Conservation (phyloP, 192 early-diverging fungal genomes). For the Umbelopsis isabellina region DNA sequence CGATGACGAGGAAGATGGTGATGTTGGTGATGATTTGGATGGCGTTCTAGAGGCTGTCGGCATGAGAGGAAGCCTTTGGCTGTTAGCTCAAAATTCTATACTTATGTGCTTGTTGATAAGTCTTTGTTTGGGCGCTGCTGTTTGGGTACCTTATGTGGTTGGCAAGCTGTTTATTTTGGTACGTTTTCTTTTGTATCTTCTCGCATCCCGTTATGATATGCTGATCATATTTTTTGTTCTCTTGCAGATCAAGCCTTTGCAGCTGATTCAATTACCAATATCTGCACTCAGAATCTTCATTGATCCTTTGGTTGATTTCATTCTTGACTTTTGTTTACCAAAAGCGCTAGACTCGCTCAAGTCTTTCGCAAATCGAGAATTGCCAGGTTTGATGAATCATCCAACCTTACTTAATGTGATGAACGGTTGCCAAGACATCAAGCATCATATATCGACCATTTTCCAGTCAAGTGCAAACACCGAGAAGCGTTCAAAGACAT, state of each 20-base stretch:
- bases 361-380: neutral
- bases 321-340: constrained; percentile 55
- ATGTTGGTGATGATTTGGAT: constrained; percentile 65
- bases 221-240: neutral
- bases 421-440: neutral
- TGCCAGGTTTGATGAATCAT: neutral
- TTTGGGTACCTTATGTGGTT: constrained; percentile 75
- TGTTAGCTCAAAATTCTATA: constrained; percentile 77
- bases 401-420: neutral
- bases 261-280: constrained; percentile 49
- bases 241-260: constrained; percentile 46
- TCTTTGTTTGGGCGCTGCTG: constrained; percentile 65
- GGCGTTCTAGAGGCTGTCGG: constrained; percentile 86
- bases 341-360: neutral
- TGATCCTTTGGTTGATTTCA: constrained; percentile 71
- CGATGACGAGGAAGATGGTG: constrained; percentile 43
- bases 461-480: neutral
- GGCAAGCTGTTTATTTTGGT: constrained; percentile 57
- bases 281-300: constrained; percentile 54
- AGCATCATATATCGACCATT: neutral
- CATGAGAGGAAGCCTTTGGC: constrained; percentile 77
- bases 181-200: neutral
- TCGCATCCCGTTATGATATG: neutral
- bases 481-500: neutral
- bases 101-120: constrained; percentile 75